These are phyloP conservation scores for Coprinopsis strossmayeri DNA, from an alignment of 768 basidiomycete genomes.

Conservation along the genomic window DNA sequence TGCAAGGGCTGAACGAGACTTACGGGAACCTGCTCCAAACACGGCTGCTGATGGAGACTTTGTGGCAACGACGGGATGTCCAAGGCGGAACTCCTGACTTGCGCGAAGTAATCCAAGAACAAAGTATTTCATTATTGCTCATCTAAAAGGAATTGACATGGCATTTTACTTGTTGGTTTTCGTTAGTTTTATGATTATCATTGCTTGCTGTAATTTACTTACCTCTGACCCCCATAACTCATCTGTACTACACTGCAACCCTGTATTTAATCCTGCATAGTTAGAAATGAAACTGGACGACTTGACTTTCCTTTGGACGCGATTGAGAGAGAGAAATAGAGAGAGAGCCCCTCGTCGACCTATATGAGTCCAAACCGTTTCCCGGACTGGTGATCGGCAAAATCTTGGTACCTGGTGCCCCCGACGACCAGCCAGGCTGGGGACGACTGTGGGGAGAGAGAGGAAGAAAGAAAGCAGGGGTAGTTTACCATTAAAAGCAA, in stretches of 20 bases:
- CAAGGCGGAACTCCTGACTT: constrained; percentile 50
- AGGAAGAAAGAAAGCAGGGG: constrained; percentile 13
- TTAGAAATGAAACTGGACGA: constrained; percentile 1
- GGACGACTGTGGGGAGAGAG: constrained; percentile 15
- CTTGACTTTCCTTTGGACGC: not conserved
- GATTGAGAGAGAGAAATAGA: not conserved
- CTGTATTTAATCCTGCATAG: not conserved
- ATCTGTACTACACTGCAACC: constrained; percentile 3
- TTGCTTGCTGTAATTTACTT: not conserved
- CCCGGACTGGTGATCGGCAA: too few species aligned
- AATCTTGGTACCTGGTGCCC: too few species aligned
- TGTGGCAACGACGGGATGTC: constrained; percentile 64
- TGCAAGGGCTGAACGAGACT: constrained; percentile 47
- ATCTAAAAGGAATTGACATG: constrained; percentile 26
- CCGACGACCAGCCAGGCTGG: too few species aligned
- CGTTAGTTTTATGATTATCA: not conserved
- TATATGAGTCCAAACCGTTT: too few species aligned
- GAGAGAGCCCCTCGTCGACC: too few species aligned
- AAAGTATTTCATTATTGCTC: constrained; percentile 42
- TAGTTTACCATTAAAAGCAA: not conserved
- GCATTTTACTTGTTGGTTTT: not conserved
- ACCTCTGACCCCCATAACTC: not conserved
- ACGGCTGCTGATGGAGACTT: constrained; percentile 55
- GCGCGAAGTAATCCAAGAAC: constrained; percentile 51
- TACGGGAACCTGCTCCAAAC: constrained; percentile 57